Percentiles rank a stretch among this genome's conserved stretches.
Evolutionary conservation across 2,329 filamentous ascomycete genomes (phyloP).

Genomic region (Coniochaeta prunicola): DNA sequence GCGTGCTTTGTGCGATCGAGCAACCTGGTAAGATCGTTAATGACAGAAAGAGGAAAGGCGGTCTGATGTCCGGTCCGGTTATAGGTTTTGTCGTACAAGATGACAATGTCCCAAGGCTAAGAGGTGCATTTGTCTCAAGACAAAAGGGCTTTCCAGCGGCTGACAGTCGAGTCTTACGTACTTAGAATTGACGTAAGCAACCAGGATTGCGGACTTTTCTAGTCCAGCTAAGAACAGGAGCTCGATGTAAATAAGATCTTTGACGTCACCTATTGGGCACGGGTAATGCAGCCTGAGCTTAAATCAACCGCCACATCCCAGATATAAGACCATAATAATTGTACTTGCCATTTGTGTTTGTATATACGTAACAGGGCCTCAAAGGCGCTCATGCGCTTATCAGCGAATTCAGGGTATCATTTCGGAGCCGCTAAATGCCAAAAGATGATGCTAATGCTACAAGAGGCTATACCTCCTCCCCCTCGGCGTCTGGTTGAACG

Average conservation of each 20-base stretch:
- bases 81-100: background rate
- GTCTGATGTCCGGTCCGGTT: background rate
- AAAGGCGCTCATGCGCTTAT: too few species aligned
- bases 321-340: too few species aligned
- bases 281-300: background rate
- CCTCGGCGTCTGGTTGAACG: conserved; percentile 7
- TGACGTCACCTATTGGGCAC: background rate
- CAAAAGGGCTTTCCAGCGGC: background rate
- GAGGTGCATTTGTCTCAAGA: background rate
- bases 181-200: background rate
- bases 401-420: background rate
- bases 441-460: background rate
- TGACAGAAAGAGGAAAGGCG: background rate
- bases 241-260: background rate
- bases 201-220: background rate
- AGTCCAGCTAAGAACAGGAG: background rate
- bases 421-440: background rate
- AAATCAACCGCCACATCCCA: background rate
- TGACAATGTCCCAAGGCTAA: background rate
- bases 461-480: background rate
- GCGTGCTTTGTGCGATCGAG: too few species aligned
- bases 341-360: background rate
- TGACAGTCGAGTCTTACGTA: background rate
- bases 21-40: too few species aligned
- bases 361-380: background rate